Percentiles rank a stretch among this genome's conserved stretches.
Evolutionary conservation across 768 basidiomycete genomes (phyloP).

Genomic region (Leccinum subtestaceum): DNA sequence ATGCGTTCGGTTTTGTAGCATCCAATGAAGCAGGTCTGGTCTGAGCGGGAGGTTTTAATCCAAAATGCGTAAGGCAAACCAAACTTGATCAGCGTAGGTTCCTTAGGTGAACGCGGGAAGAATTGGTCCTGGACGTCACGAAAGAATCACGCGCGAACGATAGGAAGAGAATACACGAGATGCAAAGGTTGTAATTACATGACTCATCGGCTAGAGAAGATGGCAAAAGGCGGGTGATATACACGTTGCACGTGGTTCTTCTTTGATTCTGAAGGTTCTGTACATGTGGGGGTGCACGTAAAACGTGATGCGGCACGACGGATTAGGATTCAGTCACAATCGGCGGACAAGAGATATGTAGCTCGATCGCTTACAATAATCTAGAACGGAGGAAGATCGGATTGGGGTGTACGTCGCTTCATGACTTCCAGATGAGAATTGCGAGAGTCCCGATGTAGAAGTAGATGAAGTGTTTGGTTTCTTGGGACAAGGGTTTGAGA

Average conservation of each 20-base stretch:
- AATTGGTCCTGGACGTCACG: not conserved
- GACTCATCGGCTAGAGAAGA: conserved; percentile 13
- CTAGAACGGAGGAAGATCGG: conserved; percentile 17
- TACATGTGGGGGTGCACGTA: not conserved
- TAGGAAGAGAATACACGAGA: conserved; percentile 17
- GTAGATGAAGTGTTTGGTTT: conserved; percentile 99
- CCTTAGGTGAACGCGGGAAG: not conserved
- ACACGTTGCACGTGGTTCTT: conserved; percentile 17
- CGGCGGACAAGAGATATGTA: not conserved
- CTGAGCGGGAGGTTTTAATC: not conserved
- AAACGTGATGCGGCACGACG: not conserved
- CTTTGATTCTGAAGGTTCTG: conserved; percentile 1
- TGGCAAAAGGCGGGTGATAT: conserved; percentile 18
- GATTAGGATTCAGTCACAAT: not conserved
- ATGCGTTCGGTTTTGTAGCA: not conserved
- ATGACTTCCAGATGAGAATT: conserved; percentile 95
- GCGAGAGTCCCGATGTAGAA: conserved; percentile 93
- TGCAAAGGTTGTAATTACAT: conserved; percentile 27
- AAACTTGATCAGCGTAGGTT: not conserved
- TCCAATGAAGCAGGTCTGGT: not conserved
- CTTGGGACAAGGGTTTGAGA: conserved; percentile 40
- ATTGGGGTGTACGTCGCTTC: conserved; percentile 23
- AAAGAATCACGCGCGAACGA: conserved; percentile 1
- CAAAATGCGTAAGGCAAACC: not conserved
- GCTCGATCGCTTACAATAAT: conserved; percentile 21